Conservation (phyloP, 768 basidiomycete genomes). For the Pilatotrama ljubarskyi region DNA sequence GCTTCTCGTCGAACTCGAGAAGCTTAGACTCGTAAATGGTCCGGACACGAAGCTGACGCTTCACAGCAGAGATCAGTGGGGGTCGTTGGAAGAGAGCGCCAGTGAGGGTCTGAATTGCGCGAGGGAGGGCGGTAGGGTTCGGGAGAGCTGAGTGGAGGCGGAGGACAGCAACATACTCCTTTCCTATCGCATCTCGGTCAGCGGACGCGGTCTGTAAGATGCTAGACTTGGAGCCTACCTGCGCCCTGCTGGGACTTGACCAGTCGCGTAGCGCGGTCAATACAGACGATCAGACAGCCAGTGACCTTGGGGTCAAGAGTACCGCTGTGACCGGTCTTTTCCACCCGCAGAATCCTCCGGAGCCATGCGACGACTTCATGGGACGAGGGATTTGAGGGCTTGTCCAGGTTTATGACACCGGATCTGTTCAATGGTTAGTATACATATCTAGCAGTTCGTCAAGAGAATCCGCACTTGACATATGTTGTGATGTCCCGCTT, state of each 20-base stretch:
- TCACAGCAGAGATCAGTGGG: constrained; percentile 97
- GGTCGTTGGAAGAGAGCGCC: constrained; percentile 99
- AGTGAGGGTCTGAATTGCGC: constrained; percentile 94
- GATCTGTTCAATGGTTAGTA: constrained; percentile 55
- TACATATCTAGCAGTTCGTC: neutral
- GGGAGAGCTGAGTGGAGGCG: constrained; percentile 84
- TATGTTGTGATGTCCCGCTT: constrained; percentile 92
- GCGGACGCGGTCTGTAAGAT: neutral
- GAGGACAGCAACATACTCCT: constrained; percentile 97
- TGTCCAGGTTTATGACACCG: constrained; percentile 98
- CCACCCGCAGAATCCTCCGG: constrained; percentile 91
- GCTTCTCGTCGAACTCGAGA: constrained; percentile 95
- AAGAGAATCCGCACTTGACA: constrained; percentile 64
- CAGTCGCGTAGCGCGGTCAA: constrained; percentile 95
- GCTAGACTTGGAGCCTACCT: constrained; percentile 48
- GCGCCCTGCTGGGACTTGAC: constrained; percentile 99
- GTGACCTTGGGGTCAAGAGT: constrained; percentile 99
- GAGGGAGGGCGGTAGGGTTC: constrained; percentile 82
- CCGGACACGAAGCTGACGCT: constrained; percentile 94
- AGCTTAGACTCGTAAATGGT: constrained; percentile 97
- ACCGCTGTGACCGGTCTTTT: constrained; percentile 99
- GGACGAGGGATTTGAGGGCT: constrained; percentile 97
- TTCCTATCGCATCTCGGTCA: constrained; percentile 50
- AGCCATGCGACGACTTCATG: constrained; percentile 99
- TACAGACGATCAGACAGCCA: constrained; percentile 97